Conservation (phyloP, 1,139 yeast species). For the Tardiomyces blankii region DNA sequence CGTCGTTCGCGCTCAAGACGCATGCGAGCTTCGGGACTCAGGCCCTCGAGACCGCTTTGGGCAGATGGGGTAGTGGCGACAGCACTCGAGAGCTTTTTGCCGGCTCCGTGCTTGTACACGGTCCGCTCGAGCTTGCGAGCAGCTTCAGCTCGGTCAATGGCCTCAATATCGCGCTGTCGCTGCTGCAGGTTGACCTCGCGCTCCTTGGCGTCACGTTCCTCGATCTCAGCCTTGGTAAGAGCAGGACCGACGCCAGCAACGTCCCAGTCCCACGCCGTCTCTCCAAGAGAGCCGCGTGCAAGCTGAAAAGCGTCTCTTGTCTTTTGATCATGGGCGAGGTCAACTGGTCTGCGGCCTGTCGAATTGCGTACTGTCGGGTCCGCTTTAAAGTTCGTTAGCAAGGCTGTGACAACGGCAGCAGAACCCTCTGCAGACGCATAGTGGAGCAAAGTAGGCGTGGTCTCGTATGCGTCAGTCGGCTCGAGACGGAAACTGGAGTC, state of each 20-base stretch:
- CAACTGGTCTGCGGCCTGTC: constrained; percentile 55
- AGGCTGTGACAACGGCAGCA: constrained; percentile 52
- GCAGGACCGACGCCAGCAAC: constrained; percentile 57
- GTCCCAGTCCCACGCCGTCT: constrained; percentile 57
- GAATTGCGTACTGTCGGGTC: constrained; percentile 51
- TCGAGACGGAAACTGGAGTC: constrained; percentile 39
- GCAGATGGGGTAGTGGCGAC: constrained; percentile 18
- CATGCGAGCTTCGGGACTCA: constrained; percentile 60
- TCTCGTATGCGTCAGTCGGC: constrained; percentile 42
- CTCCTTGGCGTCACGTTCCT: constrained; percentile 26
- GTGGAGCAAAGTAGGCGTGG: constrained; percentile 69
- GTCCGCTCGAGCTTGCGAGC: constrained; percentile 30
- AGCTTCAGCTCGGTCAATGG: constrained; percentile 22
- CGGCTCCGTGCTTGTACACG: constrained; percentile 24
- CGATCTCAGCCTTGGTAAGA: constrained; percentile 52
- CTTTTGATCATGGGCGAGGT: constrained; percentile 35
- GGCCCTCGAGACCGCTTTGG: constrained; percentile 21
- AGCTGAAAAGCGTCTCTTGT: constrained; percentile 52
- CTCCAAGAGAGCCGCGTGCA: constrained; percentile 60
- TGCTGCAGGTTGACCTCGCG: constrained; percentile 22
- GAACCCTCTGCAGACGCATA: constrained; percentile 64
- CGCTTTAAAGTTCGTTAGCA: constrained; percentile 56
- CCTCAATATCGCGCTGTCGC: constrained; percentile 28
- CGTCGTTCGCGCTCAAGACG: constrained; percentile 85
- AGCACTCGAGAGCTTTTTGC: constrained; percentile 25